phyloP scores from a whole-genome alignment of 2,329 filamentous ascomycete species.

The Colletotrichum tabaci region DNA sequence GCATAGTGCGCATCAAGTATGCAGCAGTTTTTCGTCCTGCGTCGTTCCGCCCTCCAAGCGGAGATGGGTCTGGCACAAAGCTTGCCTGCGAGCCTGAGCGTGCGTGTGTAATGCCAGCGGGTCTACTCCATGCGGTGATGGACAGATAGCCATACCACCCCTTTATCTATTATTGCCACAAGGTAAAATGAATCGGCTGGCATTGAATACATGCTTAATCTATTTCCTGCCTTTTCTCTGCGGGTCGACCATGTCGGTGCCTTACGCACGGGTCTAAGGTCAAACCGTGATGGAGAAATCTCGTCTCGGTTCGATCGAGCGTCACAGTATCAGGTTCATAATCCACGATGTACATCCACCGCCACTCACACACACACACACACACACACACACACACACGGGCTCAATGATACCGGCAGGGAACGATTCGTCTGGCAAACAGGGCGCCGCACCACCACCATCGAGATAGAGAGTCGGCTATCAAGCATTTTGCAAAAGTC shows the following conservation, averaged over 20 bases:
- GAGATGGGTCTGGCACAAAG: background rate
- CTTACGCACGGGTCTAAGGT: constrained; percentile 9
- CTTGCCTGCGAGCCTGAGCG: background rate
- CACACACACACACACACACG: background rate
- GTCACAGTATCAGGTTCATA: background rate
- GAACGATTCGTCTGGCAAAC: background rate
- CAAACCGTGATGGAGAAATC: background rate
- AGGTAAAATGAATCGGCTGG: constrained; percentile 18
- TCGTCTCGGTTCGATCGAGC: background rate
- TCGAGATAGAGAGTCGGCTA: background rate
- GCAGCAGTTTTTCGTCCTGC: background rate
- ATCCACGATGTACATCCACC: no score
- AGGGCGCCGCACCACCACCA: background rate
- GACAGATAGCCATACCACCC: background rate
- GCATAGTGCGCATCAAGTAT: background rate
- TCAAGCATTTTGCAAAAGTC: background rate
- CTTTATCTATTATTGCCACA: background rate
- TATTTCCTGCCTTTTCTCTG: background rate
- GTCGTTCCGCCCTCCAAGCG: background rate
- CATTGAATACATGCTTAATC: constrained; percentile 13
- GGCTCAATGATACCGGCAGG: background rate
- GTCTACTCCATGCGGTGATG: no score
- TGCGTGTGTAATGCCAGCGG: background rate
- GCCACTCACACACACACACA: no score
- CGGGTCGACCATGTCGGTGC: background rate